Evolutionary conservation across 805 yeast genomes (phyloP).

Genomic region (Zygosaccharomyces kombuchaensis): DNA sequence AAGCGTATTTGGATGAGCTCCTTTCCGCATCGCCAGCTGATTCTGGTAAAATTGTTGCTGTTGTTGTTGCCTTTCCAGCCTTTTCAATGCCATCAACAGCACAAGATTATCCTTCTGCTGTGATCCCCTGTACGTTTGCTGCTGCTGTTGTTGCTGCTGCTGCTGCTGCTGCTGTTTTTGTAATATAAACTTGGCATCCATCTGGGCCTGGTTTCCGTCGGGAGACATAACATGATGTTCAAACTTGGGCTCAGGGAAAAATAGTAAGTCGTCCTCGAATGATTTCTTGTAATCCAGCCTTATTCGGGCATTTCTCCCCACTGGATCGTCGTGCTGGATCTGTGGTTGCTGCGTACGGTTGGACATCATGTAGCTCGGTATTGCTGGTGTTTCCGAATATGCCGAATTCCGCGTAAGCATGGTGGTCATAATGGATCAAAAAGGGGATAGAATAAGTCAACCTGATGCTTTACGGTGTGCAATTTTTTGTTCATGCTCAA

Average conservation of each 20-base stretch:
- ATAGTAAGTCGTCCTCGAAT: conserved; percentile 28
- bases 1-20: conserved; percentile 5
- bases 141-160: conserved; percentile 10
- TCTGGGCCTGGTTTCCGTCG: neutral
- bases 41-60: conserved; percentile 15
- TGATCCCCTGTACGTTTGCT: neutral
- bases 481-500: neutral
- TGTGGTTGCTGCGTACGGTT: conserved; percentile 4
- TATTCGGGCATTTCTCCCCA: conserved; percentile 26
- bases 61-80: conserved; percentile 22
- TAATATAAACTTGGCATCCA: conserved; percentile 6
- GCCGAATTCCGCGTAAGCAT: conserved; percentile 5
- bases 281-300: conserved; percentile 28
- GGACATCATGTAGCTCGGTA: conserved; percentile 1
- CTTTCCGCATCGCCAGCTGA: conserved; percentile 9
- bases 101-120: conserved; percentile 19
- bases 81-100: conserved; percentile 20
- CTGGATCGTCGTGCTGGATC: conserved; percentile 18
- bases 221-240: neutral
- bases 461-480: neutral
- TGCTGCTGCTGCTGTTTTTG: conserved; percentile 7
- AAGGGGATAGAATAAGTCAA: neutral
- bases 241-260: conserved; percentile 25
- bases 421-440: neutral
- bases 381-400: conserved; percentile 2